These are phyloP conservation scores for Colletotrichum falcatum DNA, from an alignment of 2,329 filamentous ascomycete species.

Conservation along the genomic window DNA sequence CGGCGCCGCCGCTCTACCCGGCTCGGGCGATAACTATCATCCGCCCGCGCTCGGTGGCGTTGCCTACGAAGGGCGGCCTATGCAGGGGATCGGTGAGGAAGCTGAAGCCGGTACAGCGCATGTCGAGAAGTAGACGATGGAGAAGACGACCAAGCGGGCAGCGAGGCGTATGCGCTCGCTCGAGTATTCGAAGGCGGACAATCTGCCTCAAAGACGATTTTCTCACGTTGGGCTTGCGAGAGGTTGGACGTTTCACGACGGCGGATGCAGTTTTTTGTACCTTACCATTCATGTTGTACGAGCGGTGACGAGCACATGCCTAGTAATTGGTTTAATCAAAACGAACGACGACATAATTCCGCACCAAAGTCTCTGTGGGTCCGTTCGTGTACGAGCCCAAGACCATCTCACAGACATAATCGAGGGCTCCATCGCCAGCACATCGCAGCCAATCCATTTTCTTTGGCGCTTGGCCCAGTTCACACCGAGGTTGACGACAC, in stretches of 20 bases:
- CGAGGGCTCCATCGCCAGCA: neutral
- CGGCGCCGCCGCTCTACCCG: neutral
- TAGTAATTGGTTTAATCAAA: neutral
- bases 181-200: neutral
- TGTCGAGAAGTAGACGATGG: too few relatives aligned
- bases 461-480: neutral
- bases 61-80: too few relatives aligned
- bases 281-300: neutral
- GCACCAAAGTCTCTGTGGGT: neutral
- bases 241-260: neutral
- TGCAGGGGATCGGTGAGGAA: neutral
- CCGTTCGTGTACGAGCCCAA: neutral
- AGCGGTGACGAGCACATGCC: neutral
- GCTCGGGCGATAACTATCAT: too few relatives aligned
- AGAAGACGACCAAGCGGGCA: too few relatives aligned
- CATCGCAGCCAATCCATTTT: neutral
- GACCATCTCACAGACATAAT: neutral
- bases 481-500: conserved; percentile 1
- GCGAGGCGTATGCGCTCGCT: neutral
- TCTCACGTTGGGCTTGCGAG: too few relatives aligned
- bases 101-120: too few relatives aligned
- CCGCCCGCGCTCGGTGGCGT: too few relatives aligned
- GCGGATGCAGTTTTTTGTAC: neutral
- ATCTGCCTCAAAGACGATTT: too few relatives aligned
- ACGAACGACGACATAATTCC: too few relatives aligned